Evolutionary conservation across 2,329 filamentous ascomycete species (phyloP).

Genomic region (Byssochlamys sp.): DNA sequence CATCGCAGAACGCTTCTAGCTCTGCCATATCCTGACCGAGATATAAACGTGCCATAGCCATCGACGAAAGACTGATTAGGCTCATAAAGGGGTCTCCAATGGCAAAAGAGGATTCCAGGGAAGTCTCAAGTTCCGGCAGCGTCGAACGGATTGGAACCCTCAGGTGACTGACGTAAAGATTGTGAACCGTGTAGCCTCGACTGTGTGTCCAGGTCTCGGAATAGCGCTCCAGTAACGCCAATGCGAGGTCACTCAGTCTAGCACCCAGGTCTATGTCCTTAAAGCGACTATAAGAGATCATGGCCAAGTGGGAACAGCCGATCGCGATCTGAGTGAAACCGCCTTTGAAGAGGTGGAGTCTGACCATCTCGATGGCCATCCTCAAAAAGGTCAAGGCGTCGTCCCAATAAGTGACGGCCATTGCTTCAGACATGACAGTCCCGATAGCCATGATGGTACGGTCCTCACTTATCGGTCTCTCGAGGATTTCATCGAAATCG

Average conservation of each 20-base stretch:
- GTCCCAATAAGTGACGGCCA: slow-evolving; percentile 52
- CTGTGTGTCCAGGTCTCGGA: slow-evolving; percentile 47
- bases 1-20: slow-evolving; percentile 48
- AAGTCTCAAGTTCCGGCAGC: slow-evolving; percentile 44
- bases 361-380: slow-evolving; percentile 48
- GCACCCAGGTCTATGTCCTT: slow-evolving; percentile 47
- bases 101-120: slow-evolving; percentile 47
- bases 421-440: slow-evolving; percentile 49
- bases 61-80: slow-evolving; percentile 50
- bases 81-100: slow-evolving; percentile 51
- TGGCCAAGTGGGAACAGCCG: slow-evolving; percentile 49
- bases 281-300: slow-evolving; percentile 49
- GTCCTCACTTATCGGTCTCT: slow-evolving; percentile 34
- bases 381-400: slow-evolving; percentile 52
- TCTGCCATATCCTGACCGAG: slow-evolving; percentile 50
- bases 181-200: slow-evolving; percentile 47
- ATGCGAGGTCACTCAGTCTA: slow-evolving; percentile 45
- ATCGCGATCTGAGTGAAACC: slow-evolving; percentile 50
- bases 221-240: slow-evolving; percentile 44
- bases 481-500: slow-evolving; percentile 37
- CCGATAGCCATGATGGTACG: slow-evolving; percentile 37
- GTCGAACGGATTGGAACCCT: slow-evolving; percentile 43
- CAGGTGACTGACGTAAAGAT: slow-evolving; percentile 55
- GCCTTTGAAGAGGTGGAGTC: slow-evolving; percentile 45
- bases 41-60: slow-evolving; percentile 48